phyloP scores from a whole-genome alignment of 306 rosid species.

The Dryas drummondii region DNA sequence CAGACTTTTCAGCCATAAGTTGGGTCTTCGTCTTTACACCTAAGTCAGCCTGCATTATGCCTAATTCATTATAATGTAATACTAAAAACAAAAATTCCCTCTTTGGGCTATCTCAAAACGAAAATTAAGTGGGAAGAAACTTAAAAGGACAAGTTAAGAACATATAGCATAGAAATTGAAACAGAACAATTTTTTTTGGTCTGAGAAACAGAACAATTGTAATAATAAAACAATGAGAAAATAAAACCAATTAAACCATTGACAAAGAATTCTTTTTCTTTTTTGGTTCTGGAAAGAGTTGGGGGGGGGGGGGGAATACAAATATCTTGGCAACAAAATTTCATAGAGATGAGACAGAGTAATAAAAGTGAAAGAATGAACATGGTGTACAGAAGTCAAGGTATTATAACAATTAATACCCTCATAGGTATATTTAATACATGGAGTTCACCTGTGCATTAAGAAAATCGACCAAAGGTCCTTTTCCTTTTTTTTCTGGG shows the following conservation, averaged over 20 bases:
- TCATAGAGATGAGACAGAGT: not conserved
- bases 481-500: too few relatives aligned
- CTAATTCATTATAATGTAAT: slow-evolving; percentile 28
- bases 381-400: not conserved
- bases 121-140: not conserved
- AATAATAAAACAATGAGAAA: not conserved
- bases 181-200: not conserved
- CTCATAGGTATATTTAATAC: not conserved
- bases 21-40: slow-evolving; percentile 99
- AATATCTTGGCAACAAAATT: not conserved
- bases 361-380: not conserved
- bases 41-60: slow-evolving; percentile 77
- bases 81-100: not conserved
- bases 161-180: not conserved
- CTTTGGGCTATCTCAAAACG: not conserved
- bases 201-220: not conserved
- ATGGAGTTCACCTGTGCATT: not conserved
- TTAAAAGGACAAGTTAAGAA: not conserved
- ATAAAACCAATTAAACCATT: not conserved
- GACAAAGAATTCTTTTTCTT: not conserved
- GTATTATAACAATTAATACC: not conserved
- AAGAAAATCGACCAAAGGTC: not conserved
- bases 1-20: slow-evolving; percentile 96
- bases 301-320: not conserved
- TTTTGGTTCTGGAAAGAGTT: not conserved